Evolutionary conservation across 768 basidiomycete species (phyloP), one percentile per base, ranked within the genome.

Genomic region (Panellus pusillus): DNA sequence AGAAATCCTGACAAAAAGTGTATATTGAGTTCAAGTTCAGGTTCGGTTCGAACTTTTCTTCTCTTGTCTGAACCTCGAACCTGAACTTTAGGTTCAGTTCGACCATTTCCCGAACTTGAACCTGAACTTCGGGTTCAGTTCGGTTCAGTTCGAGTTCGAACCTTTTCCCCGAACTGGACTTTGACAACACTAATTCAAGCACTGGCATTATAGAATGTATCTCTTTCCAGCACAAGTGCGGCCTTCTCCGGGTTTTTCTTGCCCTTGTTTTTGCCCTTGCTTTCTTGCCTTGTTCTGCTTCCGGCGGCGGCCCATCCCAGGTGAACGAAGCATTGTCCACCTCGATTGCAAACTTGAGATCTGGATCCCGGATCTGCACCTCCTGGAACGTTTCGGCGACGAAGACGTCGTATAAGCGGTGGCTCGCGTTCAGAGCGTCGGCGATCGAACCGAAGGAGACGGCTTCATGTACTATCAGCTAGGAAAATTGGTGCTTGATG

Each of bases 381-480:
- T 87, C 83, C 4, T 80, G 75, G 7, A 90, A 73, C 6, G 83
- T 72, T 66, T 98, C 94, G 1, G 93, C 92, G 47, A 87, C 86
- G 65, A 96, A 96, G 20, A 94, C 89, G 12, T 79, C 84, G 57
- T 81, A 76, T 1, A 98, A 77, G 39, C 95, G 89, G 9, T 74
- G 72, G n/a, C 81, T 74, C 2, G 94, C 95, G 62, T 90, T 93
- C 42, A 77, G 69, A 0, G 93, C 93, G 59, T 98, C 95, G 4
- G 91, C 84, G 58, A 87, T 87, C n/a, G 91, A 67, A 53, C 86
- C 84, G 49, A 93, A 80, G 2, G 87, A 79, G 53, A 85, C 61
- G 14, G 87, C 87, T 89, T 54, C 27, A 40, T 47, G 15, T 59
- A 54, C 24, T 58, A 57, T 14, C 62, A 50, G 44, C 50, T 18